Percentiles rank a stretch among this genome's conserved stretches.
These are phyloP conservation scores for Amanita brunnescens DNA, from an alignment of 768 basidiomycete genomes.

Conservation along the genomic window DNA sequence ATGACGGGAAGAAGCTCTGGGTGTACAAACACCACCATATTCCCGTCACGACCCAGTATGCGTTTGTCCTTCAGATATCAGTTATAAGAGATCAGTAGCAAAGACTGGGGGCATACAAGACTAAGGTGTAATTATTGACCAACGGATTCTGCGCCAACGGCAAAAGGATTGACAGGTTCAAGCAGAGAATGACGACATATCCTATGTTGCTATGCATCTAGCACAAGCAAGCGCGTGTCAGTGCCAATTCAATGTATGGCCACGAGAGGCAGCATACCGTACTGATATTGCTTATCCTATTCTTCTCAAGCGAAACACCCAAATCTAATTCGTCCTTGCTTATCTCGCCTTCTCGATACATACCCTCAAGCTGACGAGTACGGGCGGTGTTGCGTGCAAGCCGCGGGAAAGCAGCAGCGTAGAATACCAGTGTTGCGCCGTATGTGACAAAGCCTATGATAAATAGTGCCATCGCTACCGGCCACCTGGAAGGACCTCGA, in stretches of 20 bases:
- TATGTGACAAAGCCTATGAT: slow-evolving; percentile 76
- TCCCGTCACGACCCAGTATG: slow-evolving; percentile 70
- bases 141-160: slow-evolving; percentile 49
- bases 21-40: slow-evolving; percentile 78
- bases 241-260: background rate
- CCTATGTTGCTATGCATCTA: slow-evolving; percentile 75
- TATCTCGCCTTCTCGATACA: slow-evolving; percentile 53
- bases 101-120: slow-evolving; percentile 40
- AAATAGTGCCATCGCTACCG: slow-evolving; percentile 67
- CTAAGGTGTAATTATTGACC: slow-evolving; percentile 68
- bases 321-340: slow-evolving; percentile 53
- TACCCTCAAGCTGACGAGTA: slow-evolving; percentile 44
- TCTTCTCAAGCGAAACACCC: slow-evolving; percentile 78
- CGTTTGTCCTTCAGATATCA: slow-evolving; percentile 41
- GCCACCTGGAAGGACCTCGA: slow-evolving; percentile 60
- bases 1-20: background rate
- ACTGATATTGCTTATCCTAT: slow-evolving; percentile 76
- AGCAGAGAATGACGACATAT: slow-evolving; percentile 51
- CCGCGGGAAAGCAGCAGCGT: slow-evolving; percentile 69
- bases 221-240: background rate
- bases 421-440: slow-evolving; percentile 77
- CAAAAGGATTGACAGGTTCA: slow-evolving; percentile 65
- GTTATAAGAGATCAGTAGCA: background rate
- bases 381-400: slow-evolving; percentile 71
- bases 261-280: slow-evolving; percentile 39